phyloP scores from a whole-genome alignment of 352 stramenopile species.

The Labyrinthula sp. region DNA sequence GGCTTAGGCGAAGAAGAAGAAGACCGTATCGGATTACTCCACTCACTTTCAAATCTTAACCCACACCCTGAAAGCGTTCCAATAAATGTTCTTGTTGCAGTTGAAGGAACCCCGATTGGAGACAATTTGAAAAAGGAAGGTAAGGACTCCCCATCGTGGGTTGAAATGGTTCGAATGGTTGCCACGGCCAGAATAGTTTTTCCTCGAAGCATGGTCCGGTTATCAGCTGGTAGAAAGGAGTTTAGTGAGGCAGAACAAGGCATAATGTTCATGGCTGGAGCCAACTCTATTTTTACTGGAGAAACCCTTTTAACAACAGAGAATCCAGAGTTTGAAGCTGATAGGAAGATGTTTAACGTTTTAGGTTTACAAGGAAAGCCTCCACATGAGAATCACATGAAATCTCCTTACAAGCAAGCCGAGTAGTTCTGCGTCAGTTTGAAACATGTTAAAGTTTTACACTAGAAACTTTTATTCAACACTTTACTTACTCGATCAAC shows the following conservation, averaged over 20 bases:
- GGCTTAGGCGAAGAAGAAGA: constrained; percentile 76
- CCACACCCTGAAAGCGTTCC: constrained; percentile 84
- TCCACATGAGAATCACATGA: constrained; percentile 56
- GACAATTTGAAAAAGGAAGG: constrained; percentile 49
- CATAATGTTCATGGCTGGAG: constrained; percentile 84
- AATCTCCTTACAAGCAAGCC: constrained; percentile 16
- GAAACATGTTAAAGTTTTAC: too few species aligned
- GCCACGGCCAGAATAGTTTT: constrained; percentile 85
- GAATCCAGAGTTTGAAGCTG: constrained; percentile 83
- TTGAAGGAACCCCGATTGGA: constrained; percentile 76
- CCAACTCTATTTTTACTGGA: constrained; percentile 95
- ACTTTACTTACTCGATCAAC: too few species aligned
- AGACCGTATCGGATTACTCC: constrained; percentile 75
- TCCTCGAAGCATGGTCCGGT: constrained; percentile 84
- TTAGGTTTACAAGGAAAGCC: constrained; percentile 80
- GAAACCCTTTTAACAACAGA: constrained; percentile 85
- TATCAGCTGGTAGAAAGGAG: constrained; percentile 80
- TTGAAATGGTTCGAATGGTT: constrained; percentile 92
- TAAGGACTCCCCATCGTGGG: constrained; percentile 53
- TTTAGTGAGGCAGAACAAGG: constrained; percentile 85
- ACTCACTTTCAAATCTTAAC: constrained; percentile 79
- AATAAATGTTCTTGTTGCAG: constrained; percentile 81
- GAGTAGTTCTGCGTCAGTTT: too few species aligned
- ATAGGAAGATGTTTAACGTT: constrained; percentile 73
- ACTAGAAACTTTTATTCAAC: too few species aligned